phyloP scores from a whole-genome alignment of 257 asterid species.

The Paulownia fortunei region DNA sequence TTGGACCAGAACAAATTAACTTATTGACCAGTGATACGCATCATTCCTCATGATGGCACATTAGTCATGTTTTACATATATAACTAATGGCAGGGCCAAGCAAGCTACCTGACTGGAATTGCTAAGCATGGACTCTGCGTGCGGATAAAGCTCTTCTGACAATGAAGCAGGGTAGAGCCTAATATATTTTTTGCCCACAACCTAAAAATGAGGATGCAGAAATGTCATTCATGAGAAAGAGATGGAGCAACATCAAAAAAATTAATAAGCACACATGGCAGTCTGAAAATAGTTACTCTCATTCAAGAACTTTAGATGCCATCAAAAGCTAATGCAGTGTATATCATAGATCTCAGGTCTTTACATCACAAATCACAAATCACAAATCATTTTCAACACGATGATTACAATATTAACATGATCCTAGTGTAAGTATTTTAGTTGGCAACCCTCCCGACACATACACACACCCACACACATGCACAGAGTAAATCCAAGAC shows the following conservation, averaged over 20 bases:
- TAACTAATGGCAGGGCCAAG: conserved; percentile 8
- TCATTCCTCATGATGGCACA: background rate
- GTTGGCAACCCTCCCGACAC: background rate
- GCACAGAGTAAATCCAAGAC: conserved; percentile 17
- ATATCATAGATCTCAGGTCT: background rate
- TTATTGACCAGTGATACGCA: background rate
- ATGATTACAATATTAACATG: background rate
- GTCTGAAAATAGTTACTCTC: conserved; percentile 31
- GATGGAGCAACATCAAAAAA: conserved; percentile 2
- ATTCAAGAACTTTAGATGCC: background rate
- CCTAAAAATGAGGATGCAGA: conserved; percentile 37
- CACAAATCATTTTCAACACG: background rate
- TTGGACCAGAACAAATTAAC: background rate
- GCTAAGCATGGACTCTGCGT: conserved; percentile 68
- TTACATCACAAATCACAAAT: background rate
- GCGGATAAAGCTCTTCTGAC: conserved; percentile 54
- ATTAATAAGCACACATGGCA: background rate
- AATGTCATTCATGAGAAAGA: background rate
- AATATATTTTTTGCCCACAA: conserved; percentile 59
- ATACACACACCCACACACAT: background rate
- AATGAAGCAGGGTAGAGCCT: conserved; percentile 69
- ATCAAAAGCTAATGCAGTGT: conserved; percentile 26
- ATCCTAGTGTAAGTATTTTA: background rate
- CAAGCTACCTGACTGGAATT: conserved; percentile 90
- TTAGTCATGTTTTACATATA: background rate